Conservation (phyloP, 495 filamentous ascomycete species). For the Wilcoxina mikolae region DNA sequence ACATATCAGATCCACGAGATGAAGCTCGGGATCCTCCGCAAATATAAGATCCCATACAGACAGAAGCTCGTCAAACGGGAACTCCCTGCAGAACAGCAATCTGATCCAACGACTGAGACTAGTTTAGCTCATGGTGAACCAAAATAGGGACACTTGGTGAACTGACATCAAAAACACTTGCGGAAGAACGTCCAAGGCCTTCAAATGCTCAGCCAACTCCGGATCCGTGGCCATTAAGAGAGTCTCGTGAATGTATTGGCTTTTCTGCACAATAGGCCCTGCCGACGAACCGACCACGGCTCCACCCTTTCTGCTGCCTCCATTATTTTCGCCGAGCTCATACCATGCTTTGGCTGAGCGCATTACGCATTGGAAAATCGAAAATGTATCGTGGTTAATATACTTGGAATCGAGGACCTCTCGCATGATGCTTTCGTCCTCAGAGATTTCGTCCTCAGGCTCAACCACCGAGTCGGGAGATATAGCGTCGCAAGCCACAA, state of each 20-base stretch:
- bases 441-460: conserved; percentile 25
- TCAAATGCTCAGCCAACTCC: conserved; percentile 67
- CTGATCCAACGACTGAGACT: conserved; percentile 71
- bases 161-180: conserved; percentile 89
- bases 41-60: conserved; percentile 84
- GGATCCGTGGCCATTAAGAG: conserved; percentile 63
- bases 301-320: conserved; percentile 25
- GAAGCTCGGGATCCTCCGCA: conserved; percentile 67
- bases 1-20: conserved; percentile 75
- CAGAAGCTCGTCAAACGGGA: conserved; percentile 71
- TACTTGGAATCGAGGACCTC: conserved; percentile 53
- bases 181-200: conserved; percentile 75
- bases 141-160: background rate
- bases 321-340: conserved; percentile 40
- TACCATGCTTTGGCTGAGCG: conserved; percentile 74
- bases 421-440: conserved; percentile 41
- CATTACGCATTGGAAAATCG: conserved; percentile 76
- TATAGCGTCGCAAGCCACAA: conserved; percentile 61
- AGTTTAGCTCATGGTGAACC: background rate
- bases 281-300: conserved; percentile 40
- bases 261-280: conserved; percentile 66
- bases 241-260: conserved; percentile 69
- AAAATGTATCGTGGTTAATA: conserved; percentile 83
- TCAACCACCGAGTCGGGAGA: background rate
- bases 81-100: conserved; percentile 84